Evolutionary conservation across 768 basidiomycete genomes (phyloP).

Genomic region (Candolleomyces aberdarensis): DNA sequence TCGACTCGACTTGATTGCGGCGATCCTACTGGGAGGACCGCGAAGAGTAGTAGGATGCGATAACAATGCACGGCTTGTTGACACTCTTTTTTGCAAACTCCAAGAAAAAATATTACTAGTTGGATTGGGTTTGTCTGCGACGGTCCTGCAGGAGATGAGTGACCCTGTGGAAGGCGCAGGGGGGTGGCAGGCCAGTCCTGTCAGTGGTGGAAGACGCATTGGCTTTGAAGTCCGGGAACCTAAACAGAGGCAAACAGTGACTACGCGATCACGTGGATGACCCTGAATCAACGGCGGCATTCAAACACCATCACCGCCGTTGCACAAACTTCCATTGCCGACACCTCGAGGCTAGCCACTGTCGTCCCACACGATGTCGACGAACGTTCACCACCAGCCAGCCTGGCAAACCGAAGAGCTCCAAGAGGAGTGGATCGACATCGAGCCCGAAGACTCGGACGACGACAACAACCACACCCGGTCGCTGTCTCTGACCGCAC

Average conservation of each 20-base stretch:
- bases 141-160: too few species aligned
- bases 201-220: not conserved
- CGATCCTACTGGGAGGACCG: too few species aligned
- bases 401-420: constrained; percentile 90
- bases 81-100: too few species aligned
- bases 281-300: constrained; percentile 3
- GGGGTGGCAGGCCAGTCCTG: too few species aligned
- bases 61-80: too few species aligned
- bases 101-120: too few species aligned
- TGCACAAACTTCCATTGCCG: not conserved
- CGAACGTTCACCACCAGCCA: constrained; percentile 32
- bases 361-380: constrained; percentile 27
- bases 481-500: constrained; percentile 59
- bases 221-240: not conserved
- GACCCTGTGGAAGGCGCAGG: too few species aligned
- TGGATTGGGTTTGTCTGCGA: too few species aligned
- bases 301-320: not conserved
- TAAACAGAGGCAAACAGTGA: not conserved
- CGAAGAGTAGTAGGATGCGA: too few species aligned
- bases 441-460: constrained; percentile 40
- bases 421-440: constrained; percentile 87
- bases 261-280: constrained; percentile 4
- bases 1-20: too few species aligned
- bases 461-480: constrained; percentile 30
- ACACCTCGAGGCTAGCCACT: not conserved